Evolutionary conservation across 2,329 filamentous ascomycete genomes (phyloP).

Genomic region (Fusarium chaquense): DNA sequence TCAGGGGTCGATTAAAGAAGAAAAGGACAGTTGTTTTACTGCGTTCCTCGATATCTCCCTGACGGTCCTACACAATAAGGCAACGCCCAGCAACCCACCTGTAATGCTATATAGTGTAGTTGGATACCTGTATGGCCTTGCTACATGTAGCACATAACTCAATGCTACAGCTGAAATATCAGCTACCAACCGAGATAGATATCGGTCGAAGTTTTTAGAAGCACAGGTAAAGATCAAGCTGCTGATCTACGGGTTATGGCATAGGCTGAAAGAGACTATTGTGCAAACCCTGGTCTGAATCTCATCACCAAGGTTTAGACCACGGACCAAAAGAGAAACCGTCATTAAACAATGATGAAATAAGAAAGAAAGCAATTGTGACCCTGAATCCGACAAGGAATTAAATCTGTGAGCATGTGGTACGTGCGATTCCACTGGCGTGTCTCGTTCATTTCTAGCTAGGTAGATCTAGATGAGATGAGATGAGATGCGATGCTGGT

Average conservation of each 20-base stretch:
- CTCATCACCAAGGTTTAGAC: not conserved
- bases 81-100: not conserved
- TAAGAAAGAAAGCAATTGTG: conserved; percentile 17
- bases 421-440: conserved; percentile 27
- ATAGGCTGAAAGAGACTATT: not conserved
- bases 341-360: not conserved
- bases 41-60: conserved; percentile 10
- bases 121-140: not conserved
- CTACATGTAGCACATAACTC: conserved; percentile 8
- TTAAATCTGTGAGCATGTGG: conserved; percentile 9
- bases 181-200: not conserved
- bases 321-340: conserved; percentile 14
- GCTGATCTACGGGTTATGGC: not conserved
- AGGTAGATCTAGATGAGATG: not conserved
- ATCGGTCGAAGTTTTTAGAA: conserved; percentile 3
- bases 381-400: conserved; percentile 10
- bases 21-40: not conserved
- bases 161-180: conserved; percentile 25
- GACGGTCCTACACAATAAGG: not conserved
- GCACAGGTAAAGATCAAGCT: conserved; percentile 1
- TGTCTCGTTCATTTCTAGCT: not conserved
- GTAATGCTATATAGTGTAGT: conserved; percentile 8
- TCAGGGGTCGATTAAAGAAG: conserved; percentile 5
- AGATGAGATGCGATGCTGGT: conserved; percentile 9
- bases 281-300: conserved; percentile 4